These are phyloP conservation scores for Kalmusia sp. DNA, from an alignment of 2,329 filamentous ascomycete genomes.

Conservation along the genomic window DNA sequence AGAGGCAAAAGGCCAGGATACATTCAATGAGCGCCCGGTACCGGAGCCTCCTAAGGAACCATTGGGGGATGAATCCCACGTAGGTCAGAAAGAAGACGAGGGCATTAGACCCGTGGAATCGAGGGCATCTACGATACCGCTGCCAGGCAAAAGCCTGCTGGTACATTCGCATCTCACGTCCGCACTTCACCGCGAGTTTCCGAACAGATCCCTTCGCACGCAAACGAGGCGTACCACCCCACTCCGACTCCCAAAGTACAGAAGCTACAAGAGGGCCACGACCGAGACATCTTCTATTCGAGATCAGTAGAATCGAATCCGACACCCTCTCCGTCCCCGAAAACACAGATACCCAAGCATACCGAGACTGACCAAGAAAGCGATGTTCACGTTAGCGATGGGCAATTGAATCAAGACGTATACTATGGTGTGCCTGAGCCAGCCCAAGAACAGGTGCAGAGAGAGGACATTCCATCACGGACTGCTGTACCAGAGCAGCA, in stretches of 20 bases:
- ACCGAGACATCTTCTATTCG: constrained; percentile 64
- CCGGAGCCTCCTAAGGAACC: constrained; percentile 47
- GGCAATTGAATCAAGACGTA: constrained; percentile 62
- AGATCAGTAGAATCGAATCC: constrained; percentile 56
- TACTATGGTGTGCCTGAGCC: constrained; percentile 53
- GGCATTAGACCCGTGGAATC: constrained; percentile 49
- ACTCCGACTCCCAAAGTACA: constrained; percentile 25
- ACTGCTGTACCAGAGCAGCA: constrained; percentile 39
- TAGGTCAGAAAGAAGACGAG: constrained; percentile 23
- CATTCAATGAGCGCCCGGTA: constrained; percentile 36
- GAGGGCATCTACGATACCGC: constrained; percentile 50
- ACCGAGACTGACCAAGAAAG: constrained; percentile 55
- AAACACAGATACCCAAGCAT: constrained; percentile 62
- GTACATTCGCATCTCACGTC: constrained; percentile 51
- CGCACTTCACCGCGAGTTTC: constrained; percentile 56
- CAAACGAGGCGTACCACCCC: constrained; percentile 53
- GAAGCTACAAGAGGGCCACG: constrained; percentile 48
- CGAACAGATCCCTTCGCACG: constrained; percentile 61
- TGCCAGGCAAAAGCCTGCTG: constrained; percentile 35
- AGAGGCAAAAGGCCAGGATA: constrained; percentile 42
- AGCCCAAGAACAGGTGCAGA: constrained; percentile 22
- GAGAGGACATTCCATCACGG: constrained; percentile 33
- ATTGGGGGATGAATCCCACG: constrained; percentile 34
- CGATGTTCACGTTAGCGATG: constrained; percentile 49
- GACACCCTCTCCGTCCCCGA: constrained; percentile 60